A percentile compares a stretch with the other conserved stretches of the same genome.
Evolutionary conservation across 2,329 filamentous ascomycete species (phyloP).

Genomic region (Scedosporium minutisporum): DNA sequence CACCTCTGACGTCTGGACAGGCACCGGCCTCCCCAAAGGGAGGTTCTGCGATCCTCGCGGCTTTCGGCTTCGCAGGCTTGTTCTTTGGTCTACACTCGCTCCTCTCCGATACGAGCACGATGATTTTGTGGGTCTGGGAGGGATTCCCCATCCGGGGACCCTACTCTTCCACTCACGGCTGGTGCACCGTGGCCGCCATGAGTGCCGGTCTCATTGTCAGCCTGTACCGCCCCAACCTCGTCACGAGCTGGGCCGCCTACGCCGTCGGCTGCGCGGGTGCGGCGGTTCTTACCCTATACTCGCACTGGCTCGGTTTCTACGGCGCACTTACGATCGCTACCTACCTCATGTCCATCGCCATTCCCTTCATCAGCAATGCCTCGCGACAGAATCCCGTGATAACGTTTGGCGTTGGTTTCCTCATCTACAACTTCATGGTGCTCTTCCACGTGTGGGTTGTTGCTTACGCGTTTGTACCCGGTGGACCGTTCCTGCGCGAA

Average conservation of each 20-base stretch:
- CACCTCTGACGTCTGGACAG: constrained; percentile 35
- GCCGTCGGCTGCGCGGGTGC: constrained; percentile 72
- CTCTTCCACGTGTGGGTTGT: constrained; percentile 99
- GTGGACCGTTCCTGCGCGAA: constrained; percentile 83
- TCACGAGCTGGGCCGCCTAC: constrained; percentile 71
- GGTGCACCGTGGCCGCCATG: constrained; percentile 80
- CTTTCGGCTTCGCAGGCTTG: constrained; percentile 70
- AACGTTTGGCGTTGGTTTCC: constrained; percentile 80
- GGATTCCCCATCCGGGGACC: constrained; percentile 87
- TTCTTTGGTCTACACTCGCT: constrained; percentile 88
- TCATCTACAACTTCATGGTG: constrained; percentile 86
- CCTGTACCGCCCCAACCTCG: constrained; percentile 60
- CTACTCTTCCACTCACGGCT: constrained; percentile 80
- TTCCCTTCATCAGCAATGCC: constrained; percentile 66
- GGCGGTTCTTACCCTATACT: constrained; percentile 63
- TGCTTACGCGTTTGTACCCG: constrained; percentile 94
- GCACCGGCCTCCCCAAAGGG: constrained; percentile 30
- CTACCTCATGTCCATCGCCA: constrained; percentile 73
- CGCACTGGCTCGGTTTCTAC: constrained; percentile 83
- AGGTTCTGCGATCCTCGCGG: constrained; percentile 61
- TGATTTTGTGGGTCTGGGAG: constrained; percentile 98
- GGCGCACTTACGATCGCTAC: constrained; percentile 66
- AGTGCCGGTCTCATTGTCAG: constrained; percentile 68
- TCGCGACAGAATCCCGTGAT: constrained; percentile 65
- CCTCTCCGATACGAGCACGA: constrained; percentile 93